Evolutionary conservation across 805 yeast genomes (phyloP).

Genomic region (Pichia cabralensis): DNA sequence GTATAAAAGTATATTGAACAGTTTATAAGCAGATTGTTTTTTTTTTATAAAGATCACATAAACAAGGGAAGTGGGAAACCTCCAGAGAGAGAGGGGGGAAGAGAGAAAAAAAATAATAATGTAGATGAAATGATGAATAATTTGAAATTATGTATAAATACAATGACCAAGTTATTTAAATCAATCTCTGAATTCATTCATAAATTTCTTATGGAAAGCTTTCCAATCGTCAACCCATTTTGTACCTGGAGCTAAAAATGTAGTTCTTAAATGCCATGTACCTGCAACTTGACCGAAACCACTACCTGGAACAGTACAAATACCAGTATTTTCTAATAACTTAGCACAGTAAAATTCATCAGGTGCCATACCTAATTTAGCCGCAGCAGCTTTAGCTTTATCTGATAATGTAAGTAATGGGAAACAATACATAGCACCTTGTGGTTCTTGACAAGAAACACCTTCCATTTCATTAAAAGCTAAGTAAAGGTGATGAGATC

Average conservation of each 20-base stretch:
- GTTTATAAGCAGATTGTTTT: neutral
- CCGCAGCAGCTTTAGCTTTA: conserved; percentile 54
- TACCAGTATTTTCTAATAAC: conserved; percentile 79
- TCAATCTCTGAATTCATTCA: conserved; percentile 36
- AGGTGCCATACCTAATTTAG: conserved; percentile 43
- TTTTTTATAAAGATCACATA: no score
- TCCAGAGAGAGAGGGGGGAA: no score
- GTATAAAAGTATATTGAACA: neutral
- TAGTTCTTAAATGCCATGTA: conserved; percentile 89
- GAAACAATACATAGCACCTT: conserved; percentile 97
- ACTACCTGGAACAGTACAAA: conserved; percentile 94
- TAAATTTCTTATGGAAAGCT: conserved; percentile 66
- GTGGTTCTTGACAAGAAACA: conserved; percentile 77
- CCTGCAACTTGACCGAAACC: conserved; percentile 93
- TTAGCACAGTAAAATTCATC: conserved; percentile 88
- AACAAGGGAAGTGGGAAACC: no score
- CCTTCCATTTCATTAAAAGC: conserved; percentile 76
- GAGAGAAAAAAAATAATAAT: no score
- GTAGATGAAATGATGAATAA: no score
- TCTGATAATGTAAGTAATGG: conserved; percentile 64
- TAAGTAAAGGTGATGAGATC: conserved; percentile 55
- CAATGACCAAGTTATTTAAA: neutral
- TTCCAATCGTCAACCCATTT: conserved; percentile 81
- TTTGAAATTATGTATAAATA: neutral
- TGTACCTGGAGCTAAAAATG: conserved; percentile 91